phyloP scores from a whole-genome alignment of 164 flowering plant species.

The Brasenia schreberi region DNA sequence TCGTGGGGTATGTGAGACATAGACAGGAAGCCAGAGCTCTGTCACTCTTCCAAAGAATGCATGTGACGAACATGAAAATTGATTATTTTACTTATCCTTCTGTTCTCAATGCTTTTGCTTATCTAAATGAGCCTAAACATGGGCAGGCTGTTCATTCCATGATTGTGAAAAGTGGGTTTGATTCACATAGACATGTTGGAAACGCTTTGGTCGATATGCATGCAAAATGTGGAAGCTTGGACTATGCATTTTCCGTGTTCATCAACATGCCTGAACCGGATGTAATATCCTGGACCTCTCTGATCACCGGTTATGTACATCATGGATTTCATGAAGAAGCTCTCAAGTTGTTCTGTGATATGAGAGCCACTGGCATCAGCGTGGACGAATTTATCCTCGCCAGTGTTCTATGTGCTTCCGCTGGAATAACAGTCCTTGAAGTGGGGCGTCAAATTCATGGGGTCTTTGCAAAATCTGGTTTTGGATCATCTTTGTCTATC shows the following conservation, averaged over 20 bases:
- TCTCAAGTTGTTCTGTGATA: slow-evolving; percentile 36
- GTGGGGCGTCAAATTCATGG: slow-evolving; percentile 72
- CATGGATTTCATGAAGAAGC: slow-evolving; percentile 47
- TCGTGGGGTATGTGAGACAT: slow-evolving; percentile 56
- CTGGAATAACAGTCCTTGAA: slow-evolving; percentile 49
- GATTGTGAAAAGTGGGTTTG: slow-evolving; percentile 59
- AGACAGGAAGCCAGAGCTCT: slow-evolving; percentile 51
- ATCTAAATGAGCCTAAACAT: slow-evolving; percentile 16
- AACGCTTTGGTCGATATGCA: slow-evolving; percentile 86
- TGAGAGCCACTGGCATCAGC: slow-evolving; percentile 35
- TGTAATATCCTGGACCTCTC: slow-evolving; percentile 86
- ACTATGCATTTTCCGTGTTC: slow-evolving; percentile 38
- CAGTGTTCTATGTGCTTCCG: slow-evolving; percentile 56
- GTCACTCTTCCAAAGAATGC: slow-evolving; percentile 50
- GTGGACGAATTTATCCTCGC: slow-evolving; percentile 52
- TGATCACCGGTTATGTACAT: slow-evolving; percentile 54
- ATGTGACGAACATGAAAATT: slow-evolving; percentile 29
- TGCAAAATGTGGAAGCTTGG: slow-evolving; percentile 45
- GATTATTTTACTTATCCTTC: slow-evolving; percentile 78
- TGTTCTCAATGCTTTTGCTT: slow-evolving; percentile 47
- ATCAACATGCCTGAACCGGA: slow-evolving; percentile 41
- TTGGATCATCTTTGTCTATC: slow-evolving; percentile 39
- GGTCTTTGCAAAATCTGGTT: slow-evolving; percentile 30
- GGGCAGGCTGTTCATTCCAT: slow-evolving; percentile 49
- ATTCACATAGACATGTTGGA: slow-evolving; percentile 31